Evolutionary conservation across 805 yeast genomes (phyloP).

Genomic region (Wickerhamiella cacticola): DNA sequence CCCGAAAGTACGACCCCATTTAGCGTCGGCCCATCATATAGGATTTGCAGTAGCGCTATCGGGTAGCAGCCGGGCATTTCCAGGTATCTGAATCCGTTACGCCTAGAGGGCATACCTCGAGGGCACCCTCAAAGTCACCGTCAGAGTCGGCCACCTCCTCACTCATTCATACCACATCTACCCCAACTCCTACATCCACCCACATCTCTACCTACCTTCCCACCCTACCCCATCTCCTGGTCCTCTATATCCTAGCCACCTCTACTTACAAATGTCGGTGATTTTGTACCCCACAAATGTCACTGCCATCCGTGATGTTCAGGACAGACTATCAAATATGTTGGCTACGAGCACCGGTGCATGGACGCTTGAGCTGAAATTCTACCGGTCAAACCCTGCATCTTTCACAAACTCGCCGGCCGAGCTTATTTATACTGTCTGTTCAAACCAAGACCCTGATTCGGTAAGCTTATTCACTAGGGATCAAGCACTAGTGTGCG

Average conservation of each 20-base stretch:
- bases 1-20: no score
- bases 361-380: conserved; percentile 59
- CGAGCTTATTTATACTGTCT: conserved; percentile 25
- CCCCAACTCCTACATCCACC: no score
- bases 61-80: no score
- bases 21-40: no score
- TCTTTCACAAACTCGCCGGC: conserved; percentile 23
- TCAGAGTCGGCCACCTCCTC: no score
- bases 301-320: conserved; percentile 49
- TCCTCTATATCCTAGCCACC: not conserved
- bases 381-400: conserved; percentile 51
- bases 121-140: no score
- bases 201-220: no score
- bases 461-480: conserved; percentile 26
- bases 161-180: no score
- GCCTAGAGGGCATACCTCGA: no score
- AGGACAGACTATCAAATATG: conserved; percentile 57
- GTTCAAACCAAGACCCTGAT: conserved; percentile 24
- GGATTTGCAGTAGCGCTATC: no score
- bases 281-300: conserved; percentile 12
- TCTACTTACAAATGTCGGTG: conserved; percentile 11
- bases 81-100: no score
- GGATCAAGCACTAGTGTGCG: conserved; percentile 33
- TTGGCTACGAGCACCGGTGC: conserved; percentile 49
- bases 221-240: not conserved